Base-by-base conservation (phyloP, 176 grass and related monocot genomes). In the Secale cereale region DNA sequence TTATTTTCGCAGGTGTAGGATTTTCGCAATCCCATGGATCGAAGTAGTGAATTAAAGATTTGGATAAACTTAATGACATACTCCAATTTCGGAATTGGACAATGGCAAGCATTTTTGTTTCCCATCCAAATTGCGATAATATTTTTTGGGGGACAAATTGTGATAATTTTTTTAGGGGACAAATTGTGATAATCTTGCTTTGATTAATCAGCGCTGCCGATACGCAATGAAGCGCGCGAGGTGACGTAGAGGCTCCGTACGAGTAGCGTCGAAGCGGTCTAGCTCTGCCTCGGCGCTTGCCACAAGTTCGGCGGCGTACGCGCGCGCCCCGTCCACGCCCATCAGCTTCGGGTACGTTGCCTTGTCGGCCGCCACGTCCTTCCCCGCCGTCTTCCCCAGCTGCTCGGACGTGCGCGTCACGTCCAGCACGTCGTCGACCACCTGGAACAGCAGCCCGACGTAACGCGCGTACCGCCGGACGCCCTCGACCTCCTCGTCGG, bases 341-440 rank as follows among this genome's bases (percentile, higher is more conserved):
- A 74, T 74, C 23, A 74, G 39, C 70, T 74, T 74, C 70, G 70
- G 70, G 40, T 74, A 74, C 70, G 70, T 74, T 0, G 70, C 70
- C 70, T 74, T 74, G 70, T 46, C 70, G 23, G 70, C 26, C 0
- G 70, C 70, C 13, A 74, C 7, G 70, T 74, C 70, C 40, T 74
- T 74, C 70, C 70, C 70, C 3, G 70, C 70, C 13, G 39, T 74
- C 70, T 73, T 73, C 23, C 70, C 70, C 70, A 73, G 70, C 70
- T 73, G 39, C 70, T 73, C 70, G 0, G 70, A 74, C 70, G 70
- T 74, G 40, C 25, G 70, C 41, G 70, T 74, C 25, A 74, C 70
- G 40, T 74, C 70, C 70, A 74, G 70, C 70, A 74, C 70, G 25
- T 74, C 70, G 70, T 74, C 70, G 1, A 74, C 41, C 40, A 74